Evolutionary conservation across 768 basidiomycete species (phyloP).

Genomic region (Boletus sensibilis): DNA sequence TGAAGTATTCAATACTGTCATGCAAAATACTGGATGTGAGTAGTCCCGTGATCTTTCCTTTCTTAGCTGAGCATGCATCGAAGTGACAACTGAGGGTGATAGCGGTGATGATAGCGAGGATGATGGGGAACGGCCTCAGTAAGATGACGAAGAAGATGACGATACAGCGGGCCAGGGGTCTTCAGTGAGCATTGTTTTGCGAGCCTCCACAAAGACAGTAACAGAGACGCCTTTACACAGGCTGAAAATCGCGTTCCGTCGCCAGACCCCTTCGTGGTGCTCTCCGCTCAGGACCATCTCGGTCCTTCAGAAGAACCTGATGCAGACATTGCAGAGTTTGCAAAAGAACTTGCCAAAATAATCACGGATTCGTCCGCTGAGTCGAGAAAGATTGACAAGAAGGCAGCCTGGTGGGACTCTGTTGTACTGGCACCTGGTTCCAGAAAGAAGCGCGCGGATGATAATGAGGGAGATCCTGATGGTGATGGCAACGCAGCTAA

Average conservation of each 20-base stretch:
- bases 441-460: conserved; percentile 65
- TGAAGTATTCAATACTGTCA: too few relatives aligned
- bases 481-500: conserved; percentile 35
- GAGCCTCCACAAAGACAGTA: background rate
- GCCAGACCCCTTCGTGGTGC: conserved; percentile 77
- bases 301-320: conserved; percentile 89
- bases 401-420: conserved; percentile 88
- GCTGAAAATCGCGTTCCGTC: conserved; percentile 71
- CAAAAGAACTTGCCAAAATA: conserved; percentile 93
- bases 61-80: conserved; percentile 15
- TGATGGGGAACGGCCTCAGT: conserved; percentile 39
- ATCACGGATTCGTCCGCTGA: conserved; percentile 85
- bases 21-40: too few relatives aligned
- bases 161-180: conserved; percentile 49
- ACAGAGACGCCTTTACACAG: conserved; percentile 20
- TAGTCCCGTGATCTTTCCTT: conserved; percentile 1
- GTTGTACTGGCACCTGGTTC: conserved; percentile 67
- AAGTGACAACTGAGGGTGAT: conserved; percentile 37
- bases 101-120: conserved; percentile 57
- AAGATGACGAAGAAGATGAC: conserved; percentile 66
- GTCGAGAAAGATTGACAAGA: conserved; percentile 83
- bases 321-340: conserved; percentile 93
- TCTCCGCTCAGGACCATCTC: conserved; percentile 67
- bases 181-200: conserved; percentile 42
- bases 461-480: conserved; percentile 52